Conservation (phyloP, 2,329 filamentous ascomycete species). For the Diaporthe sp. region DNA sequence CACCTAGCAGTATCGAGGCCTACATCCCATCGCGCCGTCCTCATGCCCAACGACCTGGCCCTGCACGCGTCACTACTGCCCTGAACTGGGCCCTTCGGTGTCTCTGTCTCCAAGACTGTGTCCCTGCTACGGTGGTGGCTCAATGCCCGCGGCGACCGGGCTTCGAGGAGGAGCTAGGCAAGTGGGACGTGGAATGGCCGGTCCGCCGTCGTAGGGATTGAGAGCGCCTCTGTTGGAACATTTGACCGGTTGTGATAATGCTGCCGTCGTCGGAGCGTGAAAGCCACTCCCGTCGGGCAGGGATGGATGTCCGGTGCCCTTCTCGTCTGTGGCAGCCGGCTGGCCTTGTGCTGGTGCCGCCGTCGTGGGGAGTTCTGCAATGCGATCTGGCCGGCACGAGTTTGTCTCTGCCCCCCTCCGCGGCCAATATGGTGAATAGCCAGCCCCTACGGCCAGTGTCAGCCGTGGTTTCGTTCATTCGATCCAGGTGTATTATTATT, state of each 20-base stretch:
- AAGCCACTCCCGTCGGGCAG: too few relatives aligned
- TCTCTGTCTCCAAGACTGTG: background rate
- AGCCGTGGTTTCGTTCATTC: too few relatives aligned
- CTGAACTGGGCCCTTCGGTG: background rate
- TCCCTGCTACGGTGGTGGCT: background rate
- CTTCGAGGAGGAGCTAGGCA: background rate
- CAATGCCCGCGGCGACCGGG: background rate
- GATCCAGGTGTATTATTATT: too few relatives aligned
- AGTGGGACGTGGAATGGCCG: background rate
- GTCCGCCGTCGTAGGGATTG: too few relatives aligned
- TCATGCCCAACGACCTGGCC: too few relatives aligned
- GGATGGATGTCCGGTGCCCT: background rate
- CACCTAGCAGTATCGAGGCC: background rate
- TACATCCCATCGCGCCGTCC: too few relatives aligned
- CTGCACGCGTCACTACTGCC: too few relatives aligned
- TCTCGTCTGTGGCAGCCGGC: background rate
- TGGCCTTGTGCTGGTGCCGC: background rate
- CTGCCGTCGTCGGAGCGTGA: background rate
- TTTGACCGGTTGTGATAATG: background rate
- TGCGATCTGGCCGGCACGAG: too few relatives aligned
- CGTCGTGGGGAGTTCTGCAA: background rate
- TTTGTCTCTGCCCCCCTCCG: too few relatives aligned
- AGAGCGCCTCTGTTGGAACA: background rate
- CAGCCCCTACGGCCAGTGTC: too few relatives aligned
- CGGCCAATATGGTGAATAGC: too few relatives aligned